Base-by-base conservation (phyloP, 257 asterid species). In the Lavandula angustifolia region DNA sequence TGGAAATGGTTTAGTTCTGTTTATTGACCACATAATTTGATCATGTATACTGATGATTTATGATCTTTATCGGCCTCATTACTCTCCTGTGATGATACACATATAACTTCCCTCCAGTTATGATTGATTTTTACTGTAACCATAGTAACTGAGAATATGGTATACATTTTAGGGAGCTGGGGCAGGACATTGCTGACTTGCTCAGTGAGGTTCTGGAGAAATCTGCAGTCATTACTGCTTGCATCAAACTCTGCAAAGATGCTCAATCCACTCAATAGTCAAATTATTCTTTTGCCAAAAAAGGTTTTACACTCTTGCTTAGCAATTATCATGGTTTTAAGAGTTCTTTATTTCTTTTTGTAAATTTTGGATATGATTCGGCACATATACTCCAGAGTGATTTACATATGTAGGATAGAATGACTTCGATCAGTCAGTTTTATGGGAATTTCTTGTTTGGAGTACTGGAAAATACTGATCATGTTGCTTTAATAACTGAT, bases 191-290 rank as follows among this genome's bases (percentile, higher is more conserved):
- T 72, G 87, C 94, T 66, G 75, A 76, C 70, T 72, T 87, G 81
- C 81, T 92, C 67, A 68, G 76, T 27, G 80, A 76, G 59, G 84
- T 76, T 61, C 71, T 94, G 88, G 95, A 87, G 78, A 83, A 84
- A 77, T 77, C 85, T 72, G 83, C 85, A 43, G 62, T 67, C 29
- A 55, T 89, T 68, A 76, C 75, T 51, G 77, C 87, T 14, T 66
- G 86, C n/a, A 71, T 89, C 74, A 75, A 76, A n/a, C 83, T 79
- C 84, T 18, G 78, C 81, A 40, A 80, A 77, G 81, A 74, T 92
- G 79, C 81, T 80, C 48, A 85, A 85, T 84, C 96, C 96, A 35
- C 55, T 75, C 41, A 83, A 60, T 66, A 69, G 69, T 73, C 91
- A 74, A 79, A 74, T 84, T 46, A 76, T 89, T 67, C 67, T 92